Evolutionary conservation across 163 green algal species (phyloP), one percentile per base, ranked within the genome.

Genomic region (Scenedesmus sp.): DNA sequence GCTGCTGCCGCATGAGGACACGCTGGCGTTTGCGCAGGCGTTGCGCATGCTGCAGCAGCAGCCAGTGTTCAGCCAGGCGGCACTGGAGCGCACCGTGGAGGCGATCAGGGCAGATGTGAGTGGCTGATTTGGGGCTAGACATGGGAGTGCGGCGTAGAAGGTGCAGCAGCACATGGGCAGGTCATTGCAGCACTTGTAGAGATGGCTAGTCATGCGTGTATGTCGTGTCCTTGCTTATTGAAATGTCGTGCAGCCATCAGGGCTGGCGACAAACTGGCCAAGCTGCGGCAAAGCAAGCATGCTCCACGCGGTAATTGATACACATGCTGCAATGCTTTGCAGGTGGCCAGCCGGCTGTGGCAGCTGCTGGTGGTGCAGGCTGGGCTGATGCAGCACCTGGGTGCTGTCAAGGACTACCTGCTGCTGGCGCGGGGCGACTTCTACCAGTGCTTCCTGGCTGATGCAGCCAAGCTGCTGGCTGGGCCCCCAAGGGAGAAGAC

Each of bases 351-450:
- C 1, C 92, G 95, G 88, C 92, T 98, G 88, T 98, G 97, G 96
- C 93, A 97, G 64, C 94, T 98, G 93, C 91, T 98, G 88, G 94
- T 97, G 60, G 95, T 97, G 74, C 82, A 93, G 93, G 79, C 94
- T 66, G 57, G 97, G 52, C 95, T 99, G 88, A 88, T 93, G 55
- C 88, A 62, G 0, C 95, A 98, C 92, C 94, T 99, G 91, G 88
- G 86, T 5, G 96, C 95, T 0, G 93, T 99, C 73, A 96, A 96
- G 88, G 93, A 97, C 91, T 99, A 99, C 95, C 96, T 97, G 62
- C 92, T 99, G 88, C 94, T 99, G 73, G 95, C 90, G 20, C 90
- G 91, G 23, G 97, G 97, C 0, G 97, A 99, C 93, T 97, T 99
- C 77, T 99, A 94, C 81, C 95, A 98, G 83, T 91, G 81, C 84